These are phyloP conservation scores for Straminergon stramineum DNA, from an alignment of 225 moss, liverwort and hornwort genomes.

Conservation along the genomic window DNA sequence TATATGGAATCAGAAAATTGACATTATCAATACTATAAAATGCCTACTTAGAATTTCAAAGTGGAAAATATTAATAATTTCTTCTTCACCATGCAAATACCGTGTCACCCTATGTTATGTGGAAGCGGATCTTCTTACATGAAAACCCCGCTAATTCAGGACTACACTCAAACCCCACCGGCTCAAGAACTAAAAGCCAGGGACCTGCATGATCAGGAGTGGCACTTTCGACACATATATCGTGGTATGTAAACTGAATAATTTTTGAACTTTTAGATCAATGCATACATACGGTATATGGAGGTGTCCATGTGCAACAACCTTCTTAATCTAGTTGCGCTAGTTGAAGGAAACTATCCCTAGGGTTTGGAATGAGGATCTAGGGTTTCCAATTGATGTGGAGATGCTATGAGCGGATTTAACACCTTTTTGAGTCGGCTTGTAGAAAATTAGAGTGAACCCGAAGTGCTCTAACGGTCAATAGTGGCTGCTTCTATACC, in stretches of 20 bases:
- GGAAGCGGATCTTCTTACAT: background rate
- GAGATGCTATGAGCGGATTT: background rate
- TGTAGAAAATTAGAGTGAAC: background rate
- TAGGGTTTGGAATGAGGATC: background rate
- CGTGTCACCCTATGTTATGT: background rate
- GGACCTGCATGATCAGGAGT: constrained; percentile 54
- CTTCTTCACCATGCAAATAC: background rate
- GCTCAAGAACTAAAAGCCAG: constrained; percentile 54
- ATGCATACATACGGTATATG: background rate
- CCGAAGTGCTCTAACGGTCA: background rate
- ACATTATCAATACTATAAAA: background rate
- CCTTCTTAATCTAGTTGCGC: background rate
- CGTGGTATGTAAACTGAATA: constrained; percentile 16
- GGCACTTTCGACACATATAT: constrained; percentile 55
- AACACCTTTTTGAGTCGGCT: background rate
- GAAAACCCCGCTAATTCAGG: constrained; percentile 4
- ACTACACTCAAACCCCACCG: constrained; percentile 41
- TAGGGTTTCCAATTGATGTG: background rate
- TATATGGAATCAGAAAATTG: background rate
- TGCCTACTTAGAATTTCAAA: background rate
- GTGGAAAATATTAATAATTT: background rate
- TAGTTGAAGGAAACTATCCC: background rate
- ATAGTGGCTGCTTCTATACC: background rate
- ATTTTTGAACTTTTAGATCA: background rate
- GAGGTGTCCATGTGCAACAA: background rate